Evolutionary conservation across 495 filamentous ascomycete species (phyloP), one percentile per base, ranked within the genome.

Genomic region (Xylaria palmicola): DNA sequence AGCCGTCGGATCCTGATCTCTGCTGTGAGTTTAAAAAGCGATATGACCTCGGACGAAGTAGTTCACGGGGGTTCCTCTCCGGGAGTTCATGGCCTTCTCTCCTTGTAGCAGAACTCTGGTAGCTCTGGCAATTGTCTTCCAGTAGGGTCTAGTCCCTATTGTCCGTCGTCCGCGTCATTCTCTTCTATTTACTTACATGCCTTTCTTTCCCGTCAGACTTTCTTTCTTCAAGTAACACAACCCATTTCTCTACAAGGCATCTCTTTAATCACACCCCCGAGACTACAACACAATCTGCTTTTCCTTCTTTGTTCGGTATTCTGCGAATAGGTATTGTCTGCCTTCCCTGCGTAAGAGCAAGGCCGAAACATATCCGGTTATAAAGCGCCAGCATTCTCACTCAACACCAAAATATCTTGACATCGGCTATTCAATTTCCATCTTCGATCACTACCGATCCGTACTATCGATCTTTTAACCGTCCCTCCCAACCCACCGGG

Each of bases 101-200:
- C 71, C 68, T 73, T 66, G 67, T 70, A 73, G 74, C 78, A 76
- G 72, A 78, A 74, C 81, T 81, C 81, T 75, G 79, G 79, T 74
- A 81, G 79, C 78, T 81, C 77, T 75, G 65, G 70, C 71, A 67
- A 62, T 60, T 72, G 67, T 59, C 64, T 68, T 41, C 1, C 7
- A 17, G 19, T 17, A 19, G n/a, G n/a, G 9, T 32, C 19, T 44
- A 56, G 26, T 32, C 22, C 13, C 19, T 27, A 41, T 19, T 40
- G 15, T 19, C 32, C n/a, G 36, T 40, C 32, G 27, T 41, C 29
- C 12, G 20, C 41, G 36, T 12, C 17, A 6, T 27, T 55, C 24
- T 55, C n/a, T 55, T 27, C 20, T 27, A 24, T 26, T 6, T 6
- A 13, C 5, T 26, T 27, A 50, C 24, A 12, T 50, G n/a, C n/a